Conservation (phyloP, 371 early-diverging fungal genomes). For the Rhizopus stolonifer region DNA sequence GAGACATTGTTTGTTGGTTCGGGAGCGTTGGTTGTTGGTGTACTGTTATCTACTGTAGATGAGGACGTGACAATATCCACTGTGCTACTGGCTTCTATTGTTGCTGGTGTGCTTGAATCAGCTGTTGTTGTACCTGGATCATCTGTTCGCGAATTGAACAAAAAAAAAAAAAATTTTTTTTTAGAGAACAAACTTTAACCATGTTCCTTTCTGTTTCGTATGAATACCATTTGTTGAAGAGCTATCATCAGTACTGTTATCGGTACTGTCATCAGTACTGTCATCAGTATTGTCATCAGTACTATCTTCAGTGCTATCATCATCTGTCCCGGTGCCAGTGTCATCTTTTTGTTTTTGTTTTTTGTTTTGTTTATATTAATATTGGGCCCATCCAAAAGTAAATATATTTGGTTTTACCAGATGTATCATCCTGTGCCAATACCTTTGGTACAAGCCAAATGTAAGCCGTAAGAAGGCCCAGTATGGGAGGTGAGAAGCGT, state of each 20-base stretch:
- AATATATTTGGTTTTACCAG: slow-evolving; percentile 1
- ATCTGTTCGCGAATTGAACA: not conserved
- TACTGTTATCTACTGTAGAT: not conserved
- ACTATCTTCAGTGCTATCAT: not conserved
- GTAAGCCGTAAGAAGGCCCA: slow-evolving; percentile 3
- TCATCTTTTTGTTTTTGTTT: not conserved
- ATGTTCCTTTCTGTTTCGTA: not conserved
- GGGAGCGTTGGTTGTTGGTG: not conserved
- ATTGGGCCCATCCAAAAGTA: too few species aligned
- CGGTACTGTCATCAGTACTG: not conserved
- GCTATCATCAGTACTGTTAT: not conserved
- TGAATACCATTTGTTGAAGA: slow-evolving; percentile 3
- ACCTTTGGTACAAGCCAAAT: slow-evolving; percentile 11
- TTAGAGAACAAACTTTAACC: too few species aligned
- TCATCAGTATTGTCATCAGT: not conserved
- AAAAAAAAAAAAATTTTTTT: too few species aligned
- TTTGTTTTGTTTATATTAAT: not conserved
- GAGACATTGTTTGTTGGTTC: not conserved
- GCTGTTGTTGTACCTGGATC: slow-evolving; percentile 3
- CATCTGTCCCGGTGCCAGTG: slow-evolving; percentile 1
- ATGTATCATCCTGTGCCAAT: slow-evolving; percentile 12
- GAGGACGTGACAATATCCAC: not conserved
- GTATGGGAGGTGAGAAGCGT: not conserved
- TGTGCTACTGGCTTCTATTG: too few species aligned
- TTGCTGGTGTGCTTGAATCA: not conserved